Base-by-base conservation (phyloP, 192 early-diverging fungal species). In the Entomortierella parvispora region DNA sequence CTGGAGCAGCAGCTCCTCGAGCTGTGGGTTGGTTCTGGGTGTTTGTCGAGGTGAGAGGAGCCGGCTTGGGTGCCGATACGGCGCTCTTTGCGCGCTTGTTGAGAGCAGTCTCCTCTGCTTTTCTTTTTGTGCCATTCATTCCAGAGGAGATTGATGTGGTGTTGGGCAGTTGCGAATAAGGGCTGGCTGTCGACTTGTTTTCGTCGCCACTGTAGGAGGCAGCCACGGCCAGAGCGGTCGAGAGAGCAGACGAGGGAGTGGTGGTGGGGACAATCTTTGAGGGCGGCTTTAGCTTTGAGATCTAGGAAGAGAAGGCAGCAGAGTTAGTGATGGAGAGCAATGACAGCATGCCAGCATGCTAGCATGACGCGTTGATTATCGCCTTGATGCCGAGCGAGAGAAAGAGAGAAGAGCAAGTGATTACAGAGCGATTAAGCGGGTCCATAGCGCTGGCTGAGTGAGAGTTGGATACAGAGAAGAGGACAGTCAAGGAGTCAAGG, bases 251-350 rank as follows among this genome's bases (percentile, higher is more conserved):
- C 8, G 70, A 72, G 4, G 70, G 29, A 6, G 70, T 45, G 0
- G 70, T 48, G 18, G 70, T 43, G 3, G 70, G 54, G 17, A 47
- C 58, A 46, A 72, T 72, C 57, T 72, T 72, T 43, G 62, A 62
- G 20, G 70, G 70, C 1, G 62, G 70, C 31, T 72, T 72, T n/a
- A 72, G 47, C 53, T 59, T 72, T 31, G 70, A 72, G 32, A 72
- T 65, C 70, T 72, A 60, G 17, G 43, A 11, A 11, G 15, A 17
- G 47, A 12, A 49, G 18, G n/a, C 9, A 49, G 18, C 18, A 49
- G n/a, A 40, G 5, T 40, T n/a, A n/a, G n/a, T n/a, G n/a, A n/a
- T n/a, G n/a, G n/a, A n/a, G n/a, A n/a, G n/a, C n/a, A n/a, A n/a
- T n/a, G n/a, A n/a, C n/a, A n/a, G n/a, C n/a, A n/a, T n/a, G n/a